Evolutionary conservation across 345 rosid species (phyloP).

Genomic region (Ricinus communis): DNA sequence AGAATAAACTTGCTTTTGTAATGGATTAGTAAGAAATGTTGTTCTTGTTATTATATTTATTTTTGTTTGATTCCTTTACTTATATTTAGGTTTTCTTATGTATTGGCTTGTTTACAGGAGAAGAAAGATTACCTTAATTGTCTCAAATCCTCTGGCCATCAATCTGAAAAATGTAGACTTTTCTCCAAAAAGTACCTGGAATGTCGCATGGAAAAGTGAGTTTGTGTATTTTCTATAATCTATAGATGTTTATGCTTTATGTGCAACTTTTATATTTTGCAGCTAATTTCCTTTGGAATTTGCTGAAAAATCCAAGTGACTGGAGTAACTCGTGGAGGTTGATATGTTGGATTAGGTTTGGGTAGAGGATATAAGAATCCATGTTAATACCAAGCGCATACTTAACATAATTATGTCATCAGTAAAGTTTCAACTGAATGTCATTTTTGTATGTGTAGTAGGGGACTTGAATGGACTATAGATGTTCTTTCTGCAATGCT

Average conservation of each 20-base stretch:
- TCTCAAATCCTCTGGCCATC: conserved; percentile 72
- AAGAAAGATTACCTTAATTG: conserved; percentile 87
- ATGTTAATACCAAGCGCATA: background rate
- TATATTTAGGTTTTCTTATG: background rate
- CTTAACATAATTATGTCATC: background rate
- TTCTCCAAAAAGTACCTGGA: conserved; percentile 78
- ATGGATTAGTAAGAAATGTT: background rate
- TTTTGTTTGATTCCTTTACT: background rate
- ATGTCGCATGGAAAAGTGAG: conserved; percentile 96
- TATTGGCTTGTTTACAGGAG: conserved; percentile 48
- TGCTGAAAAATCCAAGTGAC: background rate
- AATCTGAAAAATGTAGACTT: conserved; percentile 70
- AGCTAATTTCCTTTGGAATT: conserved; percentile 2
- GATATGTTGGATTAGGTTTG: background rate
- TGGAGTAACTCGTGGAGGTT: background rate
- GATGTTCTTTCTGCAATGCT: background rate
- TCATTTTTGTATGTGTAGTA: background rate
- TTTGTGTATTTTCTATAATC: background rate
- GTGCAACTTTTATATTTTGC: background rate
- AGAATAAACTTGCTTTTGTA: background rate
- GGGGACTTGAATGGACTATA: background rate
- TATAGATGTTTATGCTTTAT: conserved; percentile 1
- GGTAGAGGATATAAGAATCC: background rate
- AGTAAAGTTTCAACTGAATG: background rate
- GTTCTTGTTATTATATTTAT: background rate